Conservation (phyloP, 805 yeast genomes). For the Metschnikowia similis region DNA sequence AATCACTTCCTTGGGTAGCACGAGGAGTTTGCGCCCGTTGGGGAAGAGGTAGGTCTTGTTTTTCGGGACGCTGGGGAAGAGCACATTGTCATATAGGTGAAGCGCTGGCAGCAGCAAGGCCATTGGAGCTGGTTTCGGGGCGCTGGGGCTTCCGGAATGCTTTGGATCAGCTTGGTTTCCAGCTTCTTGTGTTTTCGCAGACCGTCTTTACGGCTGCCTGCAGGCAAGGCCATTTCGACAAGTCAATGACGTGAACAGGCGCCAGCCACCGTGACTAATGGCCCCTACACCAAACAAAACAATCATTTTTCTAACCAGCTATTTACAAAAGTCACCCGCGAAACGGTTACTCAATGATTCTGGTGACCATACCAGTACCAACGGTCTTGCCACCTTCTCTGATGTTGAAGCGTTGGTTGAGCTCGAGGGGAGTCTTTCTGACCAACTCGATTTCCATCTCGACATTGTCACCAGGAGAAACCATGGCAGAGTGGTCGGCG, state of each 20-base stretch:
- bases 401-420: constrained; percentile 96
- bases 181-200: constrained; percentile 2
- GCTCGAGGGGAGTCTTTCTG: constrained; percentile 90
- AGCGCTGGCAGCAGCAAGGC: constrained; percentile 28
- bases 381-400: constrained; percentile 99
- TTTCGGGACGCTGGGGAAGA: constrained; percentile 20
- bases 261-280: background rate
- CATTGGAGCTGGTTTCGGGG: constrained; percentile 4
- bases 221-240: background rate
- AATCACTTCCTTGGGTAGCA: constrained; percentile 36
- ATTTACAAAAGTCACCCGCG: constrained; percentile 1
- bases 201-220: background rate
- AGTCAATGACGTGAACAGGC: background rate
- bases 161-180: background rate
- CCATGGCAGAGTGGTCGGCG: constrained; percentile 83
- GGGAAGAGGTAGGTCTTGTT: constrained; percentile 22
- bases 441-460: constrained; percentile 91
- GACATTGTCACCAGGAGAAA: constrained; percentile 97
- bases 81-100: constrained; percentile 25
- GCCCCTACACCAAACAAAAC: background rate
- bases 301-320: constrained; percentile 2
- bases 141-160: background rate
- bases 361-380: constrained; percentile 96
- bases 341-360: constrained; percentile 61
- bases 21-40: constrained; percentile 31